Conservation (phyloP, 2,329 filamentous ascomycete genomes). For the Diaporthe eres region DNA sequence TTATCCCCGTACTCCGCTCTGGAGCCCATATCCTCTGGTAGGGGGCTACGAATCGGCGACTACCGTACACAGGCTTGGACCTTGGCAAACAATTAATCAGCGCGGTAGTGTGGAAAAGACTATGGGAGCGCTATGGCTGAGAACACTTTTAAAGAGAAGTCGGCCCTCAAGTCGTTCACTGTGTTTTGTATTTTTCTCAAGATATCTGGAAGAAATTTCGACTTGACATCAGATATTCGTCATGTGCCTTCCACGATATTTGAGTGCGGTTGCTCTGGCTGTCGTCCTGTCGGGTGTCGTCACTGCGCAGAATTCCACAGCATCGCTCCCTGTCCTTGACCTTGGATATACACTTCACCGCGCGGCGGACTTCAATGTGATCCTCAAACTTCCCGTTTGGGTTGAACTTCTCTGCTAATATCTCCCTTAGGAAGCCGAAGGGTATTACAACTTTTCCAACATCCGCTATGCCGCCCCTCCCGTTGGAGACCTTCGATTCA, state of each 20-base stretch:
- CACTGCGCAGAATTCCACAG: neutral
- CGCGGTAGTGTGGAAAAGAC: neutral
- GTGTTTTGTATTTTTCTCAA: neutral
- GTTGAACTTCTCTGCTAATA: neutral
- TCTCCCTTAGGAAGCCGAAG: neutral
- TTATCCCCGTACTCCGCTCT: neutral
- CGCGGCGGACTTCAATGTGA: neutral
- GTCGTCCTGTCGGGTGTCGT: neutral
- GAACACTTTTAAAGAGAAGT: neutral
- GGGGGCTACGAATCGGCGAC: neutral
- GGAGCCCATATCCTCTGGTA: neutral
- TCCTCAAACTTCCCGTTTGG: neutral
- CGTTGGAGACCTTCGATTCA: neutral
- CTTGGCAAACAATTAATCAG: neutral
- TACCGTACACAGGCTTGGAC: neutral
- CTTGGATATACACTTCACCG: neutral
- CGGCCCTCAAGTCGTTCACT: neutral
- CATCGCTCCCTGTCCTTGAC: neutral
- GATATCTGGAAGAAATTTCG: neutral
- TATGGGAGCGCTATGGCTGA: too few relatives aligned
- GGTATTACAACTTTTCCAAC: conserved; percentile 20
- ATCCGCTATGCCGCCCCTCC: conserved; percentile 10
- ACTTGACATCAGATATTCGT: neutral
- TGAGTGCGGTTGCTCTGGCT: neutral
- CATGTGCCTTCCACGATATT: neutral